Evolutionary conservation across 495 filamentous ascomycete species (phyloP).

Genomic region (Patellaria atrata): DNA sequence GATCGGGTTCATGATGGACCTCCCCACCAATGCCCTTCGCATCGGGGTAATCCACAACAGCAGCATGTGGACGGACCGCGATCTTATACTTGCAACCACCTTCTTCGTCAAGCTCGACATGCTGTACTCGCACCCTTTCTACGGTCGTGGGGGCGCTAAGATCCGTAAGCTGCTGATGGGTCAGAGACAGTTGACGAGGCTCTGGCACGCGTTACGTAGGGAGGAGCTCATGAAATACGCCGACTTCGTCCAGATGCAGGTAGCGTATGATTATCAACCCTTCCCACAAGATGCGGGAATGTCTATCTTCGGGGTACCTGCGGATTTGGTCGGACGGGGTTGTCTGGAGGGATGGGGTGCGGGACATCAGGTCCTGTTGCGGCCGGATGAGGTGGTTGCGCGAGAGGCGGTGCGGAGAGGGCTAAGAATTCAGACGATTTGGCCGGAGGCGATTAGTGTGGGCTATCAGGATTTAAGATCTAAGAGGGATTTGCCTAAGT

Average conservation of each 20-base stretch:
- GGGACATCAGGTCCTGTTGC: conserved; percentile 27
- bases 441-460: no score
- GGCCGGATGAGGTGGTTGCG: conserved; percentile 42
- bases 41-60: conserved; percentile 33
- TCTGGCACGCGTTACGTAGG: conserved; percentile 35
- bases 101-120: conserved; percentile 52
- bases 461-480: no score
- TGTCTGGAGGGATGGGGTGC: conserved; percentile 36
- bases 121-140: conserved; percentile 38
- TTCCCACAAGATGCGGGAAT: no score
- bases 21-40: conserved; percentile 35
- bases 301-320: conserved; percentile 25
- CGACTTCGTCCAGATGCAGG: no score
- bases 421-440: conserved; percentile 35
- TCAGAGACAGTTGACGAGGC: conserved; percentile 37
- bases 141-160: conserved; percentile 24
- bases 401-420: conserved; percentile 34
- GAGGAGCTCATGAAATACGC: not conserved
- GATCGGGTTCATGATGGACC: conserved; percentile 54
- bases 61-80: conserved; percentile 35
- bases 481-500: no score
- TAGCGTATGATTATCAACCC: no score
- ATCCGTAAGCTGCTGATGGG: conserved; percentile 42
- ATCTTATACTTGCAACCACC: conserved; percentile 38
- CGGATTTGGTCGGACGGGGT: conserved; percentile 30